A percentile compares a stretch with the other conserved stretches of the same genome.
These are phyloP conservation scores for Alternaria incomplexa DNA, from an alignment of 2,329 filamentous ascomycete species.

Conservation along the genomic window DNA sequence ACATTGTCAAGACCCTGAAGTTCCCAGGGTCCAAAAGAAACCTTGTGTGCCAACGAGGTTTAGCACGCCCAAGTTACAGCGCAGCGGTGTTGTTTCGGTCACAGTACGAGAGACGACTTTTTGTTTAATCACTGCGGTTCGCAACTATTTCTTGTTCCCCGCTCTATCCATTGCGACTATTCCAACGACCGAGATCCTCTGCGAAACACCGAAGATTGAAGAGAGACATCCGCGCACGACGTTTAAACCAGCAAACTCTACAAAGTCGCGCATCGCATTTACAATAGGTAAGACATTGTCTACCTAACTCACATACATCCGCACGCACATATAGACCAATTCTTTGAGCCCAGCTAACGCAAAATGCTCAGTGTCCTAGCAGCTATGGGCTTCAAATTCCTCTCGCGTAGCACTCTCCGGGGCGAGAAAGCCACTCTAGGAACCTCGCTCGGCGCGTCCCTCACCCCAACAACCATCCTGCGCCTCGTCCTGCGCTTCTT, in stretches of 20 bases:
- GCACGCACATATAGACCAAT: background rate
- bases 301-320: background rate
- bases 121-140: background rate
- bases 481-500: conserved; percentile 72
- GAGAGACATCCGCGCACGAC: background rate
- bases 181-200: background rate
- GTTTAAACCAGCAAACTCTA: background rate
- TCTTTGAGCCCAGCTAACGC: background rate
- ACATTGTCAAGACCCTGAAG: conserved; percentile 1
- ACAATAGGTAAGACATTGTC: background rate
- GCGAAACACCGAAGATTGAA: background rate
- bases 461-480: conserved; percentile 32
- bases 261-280: background rate
- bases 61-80: background rate
- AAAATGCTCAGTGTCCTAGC: background rate
- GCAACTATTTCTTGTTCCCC: background rate
- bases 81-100: background rate
- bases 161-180: background rate
- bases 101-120: background rate
- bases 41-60: background rate
- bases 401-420: conserved; percentile 35
- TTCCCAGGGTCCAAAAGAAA: background rate
- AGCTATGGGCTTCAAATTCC: conserved; percentile 39
- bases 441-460: conserved; percentile 26
- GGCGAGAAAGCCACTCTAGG: conserved; percentile 37